These are phyloP conservation scores for Candolleomyces aberdarensis DNA, from an alignment of 768 basidiomycete genomes.

Conservation along the genomic window DNA sequence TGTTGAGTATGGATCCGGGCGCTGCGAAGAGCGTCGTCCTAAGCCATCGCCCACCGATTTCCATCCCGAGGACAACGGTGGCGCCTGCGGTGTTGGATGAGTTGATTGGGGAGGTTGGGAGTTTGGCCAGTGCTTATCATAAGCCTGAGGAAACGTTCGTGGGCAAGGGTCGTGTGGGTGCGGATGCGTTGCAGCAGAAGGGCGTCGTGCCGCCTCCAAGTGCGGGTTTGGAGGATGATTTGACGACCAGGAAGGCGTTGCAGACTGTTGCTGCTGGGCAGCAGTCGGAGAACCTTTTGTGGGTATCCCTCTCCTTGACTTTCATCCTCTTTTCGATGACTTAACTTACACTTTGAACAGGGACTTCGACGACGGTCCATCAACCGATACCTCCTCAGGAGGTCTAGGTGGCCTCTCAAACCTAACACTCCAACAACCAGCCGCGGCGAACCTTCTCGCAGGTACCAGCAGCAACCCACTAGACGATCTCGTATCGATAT, in stretches of 20 bases:
- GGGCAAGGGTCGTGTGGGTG: slow-evolving; percentile 85
- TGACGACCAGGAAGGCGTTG: slow-evolving; percentile 82
- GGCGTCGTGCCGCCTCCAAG: slow-evolving; percentile 38
- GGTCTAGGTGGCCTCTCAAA: too few relatives aligned
- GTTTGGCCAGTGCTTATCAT: slow-evolving; percentile 93
- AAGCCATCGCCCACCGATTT: slow-evolving; percentile 89
- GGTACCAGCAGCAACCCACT: slow-evolving; percentile 86
- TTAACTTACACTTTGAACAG: slow-evolving; percentile 17
- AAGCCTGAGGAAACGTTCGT: slow-evolving; percentile 96
- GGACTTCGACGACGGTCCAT: slow-evolving; percentile 78
- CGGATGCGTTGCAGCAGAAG: slow-evolving; percentile 70
- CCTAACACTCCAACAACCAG: slow-evolving; percentile 52
- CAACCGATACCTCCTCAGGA: slow-evolving; percentile 25
- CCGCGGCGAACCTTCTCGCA: slow-evolving; percentile 69
- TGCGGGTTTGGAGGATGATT: slow-evolving; percentile 32
- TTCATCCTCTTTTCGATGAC: neutral
- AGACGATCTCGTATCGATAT: slow-evolving; percentile 92
- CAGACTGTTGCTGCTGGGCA: slow-evolving; percentile 90
- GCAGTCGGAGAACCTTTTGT: slow-evolving; percentile 91
- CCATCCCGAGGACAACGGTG: slow-evolving; percentile 88
- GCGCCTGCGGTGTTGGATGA: slow-evolving; percentile 87
- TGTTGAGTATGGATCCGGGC: slow-evolving; percentile 90
- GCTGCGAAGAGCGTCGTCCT: slow-evolving; percentile 95
- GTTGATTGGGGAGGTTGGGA: slow-evolving; percentile 84
- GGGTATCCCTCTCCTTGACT: slow-evolving; percentile 13